These are phyloP conservation scores for Pouteria glomerata DNA, from an alignment of 148 eudicot genomes.

Conservation along the genomic window DNA sequence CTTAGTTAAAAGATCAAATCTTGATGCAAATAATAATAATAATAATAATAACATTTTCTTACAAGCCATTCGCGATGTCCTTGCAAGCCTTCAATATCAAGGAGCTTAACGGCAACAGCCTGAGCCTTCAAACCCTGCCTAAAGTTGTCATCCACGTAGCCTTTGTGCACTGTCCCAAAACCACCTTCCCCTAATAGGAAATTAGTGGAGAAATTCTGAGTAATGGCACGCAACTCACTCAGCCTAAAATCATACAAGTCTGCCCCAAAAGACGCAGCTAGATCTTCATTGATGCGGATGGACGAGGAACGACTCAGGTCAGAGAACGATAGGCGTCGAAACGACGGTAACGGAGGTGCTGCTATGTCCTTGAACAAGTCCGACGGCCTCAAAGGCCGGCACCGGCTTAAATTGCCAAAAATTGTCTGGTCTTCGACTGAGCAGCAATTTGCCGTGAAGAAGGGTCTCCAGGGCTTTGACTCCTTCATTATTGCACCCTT, in stretches of 20 bases:
- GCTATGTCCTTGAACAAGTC: constrained; percentile 50
- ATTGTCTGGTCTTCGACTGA: constrained; percentile 63
- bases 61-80: constrained; percentile 99
- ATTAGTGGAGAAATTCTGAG: constrained; percentile 71
- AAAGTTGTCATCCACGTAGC: constrained; percentile 66
- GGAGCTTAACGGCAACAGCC: constrained; percentile 94
- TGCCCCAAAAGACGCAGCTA: constrained; percentile 70
- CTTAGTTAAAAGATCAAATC: no score
- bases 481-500: no score
- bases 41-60: no score
- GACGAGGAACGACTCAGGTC: constrained; percentile 82
- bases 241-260: constrained; percentile 76
- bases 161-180: constrained; percentile 89
- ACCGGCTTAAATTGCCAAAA: constrained; percentile 50
- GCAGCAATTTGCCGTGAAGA: constrained; percentile 76
- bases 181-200: constrained; percentile 91
- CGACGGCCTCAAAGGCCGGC: no score
- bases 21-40: no score
- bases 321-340: constrained; percentile 64
- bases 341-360: constrained; percentile 60
- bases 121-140: constrained; percentile 77
- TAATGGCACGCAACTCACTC: constrained; percentile 56
- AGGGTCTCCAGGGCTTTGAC: constrained; percentile 73
- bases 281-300: constrained; percentile 66
- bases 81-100: constrained; percentile 89